phyloP scores from a whole-genome alignment of 2,329 filamentous ascomycete species.

The Daldinia eschscholtzii region DNA sequence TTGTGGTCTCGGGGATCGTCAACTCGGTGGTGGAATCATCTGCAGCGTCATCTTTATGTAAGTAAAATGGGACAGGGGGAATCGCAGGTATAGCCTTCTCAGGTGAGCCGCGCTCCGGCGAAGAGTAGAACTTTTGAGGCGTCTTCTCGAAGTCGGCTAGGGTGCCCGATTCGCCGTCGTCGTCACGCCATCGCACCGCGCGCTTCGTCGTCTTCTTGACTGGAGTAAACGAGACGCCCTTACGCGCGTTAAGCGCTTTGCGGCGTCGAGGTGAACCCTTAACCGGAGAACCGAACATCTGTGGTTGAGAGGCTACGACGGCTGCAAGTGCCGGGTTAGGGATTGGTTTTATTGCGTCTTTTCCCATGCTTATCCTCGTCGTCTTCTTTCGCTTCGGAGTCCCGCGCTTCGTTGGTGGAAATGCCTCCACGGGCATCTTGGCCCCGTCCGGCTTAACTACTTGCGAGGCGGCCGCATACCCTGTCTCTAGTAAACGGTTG shows the following conservation, averaged over 20 bases:
- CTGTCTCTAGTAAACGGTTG: constrained; percentile 80
- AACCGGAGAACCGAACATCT: constrained; percentile 71
- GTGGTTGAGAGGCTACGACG: constrained; percentile 48
- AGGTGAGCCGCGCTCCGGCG: constrained; percentile 67
- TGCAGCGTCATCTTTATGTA: constrained; percentile 65
- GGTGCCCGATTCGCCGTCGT: constrained; percentile 83
- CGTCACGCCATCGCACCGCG: constrained; percentile 91
- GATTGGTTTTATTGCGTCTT: constrained; percentile 59
- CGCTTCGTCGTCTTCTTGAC: constrained; percentile 81
- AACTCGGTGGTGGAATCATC: constrained; percentile 70
- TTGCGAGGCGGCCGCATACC: constrained; percentile 80
- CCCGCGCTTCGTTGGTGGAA: constrained; percentile 77
- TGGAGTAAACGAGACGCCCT: constrained; percentile 84
- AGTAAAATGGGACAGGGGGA: constrained; percentile 66
- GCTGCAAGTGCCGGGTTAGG: constrained; percentile 58
- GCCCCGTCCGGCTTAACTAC: constrained; percentile 90
- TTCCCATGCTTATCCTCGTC: constrained; percentile 54
- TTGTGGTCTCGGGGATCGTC: constrained; percentile 63
- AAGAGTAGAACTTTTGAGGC: constrained; percentile 75
- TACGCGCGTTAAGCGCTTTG: constrained; percentile 72
- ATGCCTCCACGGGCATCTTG: constrained; percentile 70
- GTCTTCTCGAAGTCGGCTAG: constrained; percentile 94
- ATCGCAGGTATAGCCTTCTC: constrained; percentile 62
- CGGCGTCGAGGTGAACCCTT: constrained; percentile 85
- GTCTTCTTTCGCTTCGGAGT: constrained; percentile 81